Evolutionary conservation across 805 yeast species (phyloP), one percentile per base, ranked within the genome.

Genomic region (Komagataella phaffii): DNA sequence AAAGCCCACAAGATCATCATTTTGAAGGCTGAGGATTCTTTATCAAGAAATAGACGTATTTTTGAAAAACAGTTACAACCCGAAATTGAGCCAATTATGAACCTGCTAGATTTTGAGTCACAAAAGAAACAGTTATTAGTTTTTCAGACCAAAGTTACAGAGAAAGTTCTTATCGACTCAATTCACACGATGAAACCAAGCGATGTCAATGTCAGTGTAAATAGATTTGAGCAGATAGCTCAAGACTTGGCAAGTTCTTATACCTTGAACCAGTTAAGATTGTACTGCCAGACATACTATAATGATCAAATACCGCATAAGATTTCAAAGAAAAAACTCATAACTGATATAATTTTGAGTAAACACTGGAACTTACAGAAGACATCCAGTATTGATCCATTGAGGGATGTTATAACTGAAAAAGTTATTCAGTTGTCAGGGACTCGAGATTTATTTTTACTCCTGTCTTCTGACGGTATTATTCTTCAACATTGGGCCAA

Each of bases 401-500:
- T 54, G 12, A 54, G 51, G 14, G 60, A 58, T 17, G 44, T 61
- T 12, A 53, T 56, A 8, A 49, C 54, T 2, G 63, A 61, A 50
- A 54, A 58, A 6, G 54, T 57, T 6, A 59, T 67, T 47, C 58
- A 58, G 21, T 51, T 67, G 14, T 59, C 61, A 3, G 59, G 58
- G 50, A 53, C 61, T 7, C 56, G 66, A 49, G 69, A 66, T 36
- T 53, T 64, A 19, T 66, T 65, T 49, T 54, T 68, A 30, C 51
- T 68, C 19, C 55, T 67, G 5, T 62, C 68, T 36, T 60, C 64
- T 47, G 57, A 56, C 3, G 70, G 70, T 3, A 57, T 59, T 24
- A 49, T 67, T 36, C 58, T 65, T 47, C 62, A 61, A 51, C 61
- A 61, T n/a, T 67, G 70, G 70, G 55, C 68, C 7, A 55, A 62